A percentile compares a stretch with the other conserved stretches of the same genome.
These are phyloP conservation scores for Geotrichum restrictum DNA, from an alignment of 1,139 yeast genomes.

Conservation along the genomic window DNA sequence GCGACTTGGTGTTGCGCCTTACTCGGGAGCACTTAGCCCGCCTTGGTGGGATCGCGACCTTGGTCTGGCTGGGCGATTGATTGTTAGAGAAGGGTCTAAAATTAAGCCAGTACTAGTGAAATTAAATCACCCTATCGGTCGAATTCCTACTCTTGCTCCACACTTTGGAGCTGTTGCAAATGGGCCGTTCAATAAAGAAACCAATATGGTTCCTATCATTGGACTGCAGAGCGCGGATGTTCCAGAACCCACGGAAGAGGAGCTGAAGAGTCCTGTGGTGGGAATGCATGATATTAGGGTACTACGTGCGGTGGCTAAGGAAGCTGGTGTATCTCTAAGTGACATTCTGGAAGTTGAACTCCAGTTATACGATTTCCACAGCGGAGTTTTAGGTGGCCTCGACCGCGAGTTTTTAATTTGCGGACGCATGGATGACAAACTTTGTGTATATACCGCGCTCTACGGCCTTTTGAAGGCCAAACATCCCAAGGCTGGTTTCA, in stretches of 20 bases:
- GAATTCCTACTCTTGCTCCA: slow-evolving; percentile 88
- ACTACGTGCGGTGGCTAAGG: slow-evolving; percentile 61
- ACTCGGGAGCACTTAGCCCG: slow-evolving; percentile 71
- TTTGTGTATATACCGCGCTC: slow-evolving; percentile 76
- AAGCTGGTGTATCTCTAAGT: slow-evolving; percentile 47
- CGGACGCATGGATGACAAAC: slow-evolving; percentile 82
- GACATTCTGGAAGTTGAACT: slow-evolving; percentile 81
- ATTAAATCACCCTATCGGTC: slow-evolving; percentile 69
- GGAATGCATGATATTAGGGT: slow-evolving; percentile 68
- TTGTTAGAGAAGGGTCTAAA: slow-evolving; percentile 44
- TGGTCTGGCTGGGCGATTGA: slow-evolving; percentile 81
- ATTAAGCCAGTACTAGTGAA: slow-evolving; percentile 63
- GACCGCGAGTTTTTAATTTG: slow-evolving; percentile 81
- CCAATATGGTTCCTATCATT: slow-evolving; percentile 78
- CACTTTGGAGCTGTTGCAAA: slow-evolving; percentile 74
- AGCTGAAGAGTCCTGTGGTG: slow-evolving; percentile 49
- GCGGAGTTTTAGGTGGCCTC: slow-evolving; percentile 75
- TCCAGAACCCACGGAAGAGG: slow-evolving; percentile 42
- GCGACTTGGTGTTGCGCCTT: slow-evolving; percentile 84
- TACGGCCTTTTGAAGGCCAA: slow-evolving; percentile 49
- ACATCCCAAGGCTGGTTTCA: slow-evolving; percentile 61
- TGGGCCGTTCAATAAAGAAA: slow-evolving; percentile 74
- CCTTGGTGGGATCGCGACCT: slow-evolving; percentile 87
- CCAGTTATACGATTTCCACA: slow-evolving; percentile 73
- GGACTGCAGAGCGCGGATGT: slow-evolving; percentile 42